Base-by-base conservation (phyloP, 257 asterid genomes). In the Nicotiana undulata region DNA sequence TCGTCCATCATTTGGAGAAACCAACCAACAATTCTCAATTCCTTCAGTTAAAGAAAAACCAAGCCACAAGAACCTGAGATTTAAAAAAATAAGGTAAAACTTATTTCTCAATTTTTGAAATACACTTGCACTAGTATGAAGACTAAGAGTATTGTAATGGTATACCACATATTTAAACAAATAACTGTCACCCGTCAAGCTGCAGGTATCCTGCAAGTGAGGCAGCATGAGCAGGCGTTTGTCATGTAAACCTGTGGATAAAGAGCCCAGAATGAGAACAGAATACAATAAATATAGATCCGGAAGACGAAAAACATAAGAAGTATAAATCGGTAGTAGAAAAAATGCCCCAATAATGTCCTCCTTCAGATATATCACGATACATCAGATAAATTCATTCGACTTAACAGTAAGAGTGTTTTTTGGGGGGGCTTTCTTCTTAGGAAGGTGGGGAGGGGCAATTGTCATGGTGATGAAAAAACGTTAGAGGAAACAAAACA, bases 141-240 rank as follows among this genome's bases (percentile, higher is more conserved):
- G 32, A 20, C 76, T n/a, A 67, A 67, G 64, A 18, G 31, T 74
- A 86, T 34, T 15, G 44, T 3, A 49, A 24, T 9, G 16, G 26
- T 84, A 40, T 40, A 89, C 92, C 88, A 83, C 87, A 82, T 79
- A 83, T 81, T 86, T 4, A 87, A 88, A 87, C 83, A 89, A 86
- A 79, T 85, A 86, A 86, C 75, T 84, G 89, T 88, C 92, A 90
- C 94, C 92, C 82, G 85, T 85, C 96, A 91, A 88, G 92, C 96
- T 88, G 89, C 88, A 83, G 76, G 84, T 83, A 87, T 86, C 85
- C 91, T 84, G 65, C 65, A 79, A 79, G 85, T 86, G 82, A 84
- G 87, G 96, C 94, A 90, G 93, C 92, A 82, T 81, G 89, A 89
- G 88, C 89, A 85, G 94, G 93, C 85, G 84, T 58, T 84, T 70